Base-by-base conservation (phyloP, 2,329 filamentous ascomycete species). In the Colletotrichum sp. region DNA sequence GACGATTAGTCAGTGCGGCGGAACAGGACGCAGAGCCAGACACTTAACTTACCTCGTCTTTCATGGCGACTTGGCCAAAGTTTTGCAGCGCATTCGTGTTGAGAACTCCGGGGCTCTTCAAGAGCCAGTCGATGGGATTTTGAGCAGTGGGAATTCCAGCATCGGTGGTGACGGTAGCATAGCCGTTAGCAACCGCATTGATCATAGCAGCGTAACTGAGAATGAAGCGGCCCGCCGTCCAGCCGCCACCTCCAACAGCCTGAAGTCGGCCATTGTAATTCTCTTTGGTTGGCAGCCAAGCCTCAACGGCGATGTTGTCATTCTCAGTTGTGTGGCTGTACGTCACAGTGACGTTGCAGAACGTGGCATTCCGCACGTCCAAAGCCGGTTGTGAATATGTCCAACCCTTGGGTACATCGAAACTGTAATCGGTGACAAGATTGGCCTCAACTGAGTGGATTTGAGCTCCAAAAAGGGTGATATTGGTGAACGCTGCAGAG, bases 251-350 rank as follows among this genome's bases (percentile, higher is more conserved):
- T 7, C 79, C 79, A 16, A 72, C 67, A 1, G 58, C 75, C 13
- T 74, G 65, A 55, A 79, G 72, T 15, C 76, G 67, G 0, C 63
- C 71, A 26, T 78, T 79, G 71, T 78, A 80, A 38, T 84, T 78
- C 34, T 72, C 67, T 30, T 61, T 0, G 4, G 72, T 61, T 6
- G 78, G 78, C 0, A 79, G 72, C 75, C 73, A 78, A 10, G 67
- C 48, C n/a, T 78, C 65, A 1, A 78, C 67, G 5, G 26, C 13
- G 26, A 79, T 64, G 0, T n/a, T 60, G 64, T 80, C 77, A 12
- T 67, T 43, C 18, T 36, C 15, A 13, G 69, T 75, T 2, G 60
- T 67, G 43, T 79, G 77, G 7, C 72, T 67, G 55, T 76, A 69
- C 2, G 63, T 48, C 24, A 79, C 72, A 6, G 75, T 78, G 15